A percentile compares a stretch with the other conserved stretches of the same genome.
phyloP scores from a whole-genome alignment of 768 basidiomycete species.

The Tulasnella sp. region DNA sequence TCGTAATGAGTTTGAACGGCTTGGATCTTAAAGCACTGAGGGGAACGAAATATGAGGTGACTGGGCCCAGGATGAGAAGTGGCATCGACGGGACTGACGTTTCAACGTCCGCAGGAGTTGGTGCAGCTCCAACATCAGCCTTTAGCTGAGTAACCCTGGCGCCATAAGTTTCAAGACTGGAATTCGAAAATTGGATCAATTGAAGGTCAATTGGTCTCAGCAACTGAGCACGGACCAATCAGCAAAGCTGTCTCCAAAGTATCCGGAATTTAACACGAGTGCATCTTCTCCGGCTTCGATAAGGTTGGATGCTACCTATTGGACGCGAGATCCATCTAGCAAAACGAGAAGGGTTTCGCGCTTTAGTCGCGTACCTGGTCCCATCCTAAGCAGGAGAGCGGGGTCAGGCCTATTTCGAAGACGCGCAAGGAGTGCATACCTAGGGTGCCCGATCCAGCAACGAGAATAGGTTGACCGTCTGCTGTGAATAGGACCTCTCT shows the following conservation, averaged over 20 bases:
- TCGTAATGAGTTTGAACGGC: constrained; percentile 85
- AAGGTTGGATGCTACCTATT: constrained; percentile 84
- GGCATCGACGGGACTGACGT: constrained; percentile 37
- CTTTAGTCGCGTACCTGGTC: constrained; percentile 64
- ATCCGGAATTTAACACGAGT: constrained; percentile 86
- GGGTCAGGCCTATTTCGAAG: neutral
- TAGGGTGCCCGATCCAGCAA: constrained; percentile 92
- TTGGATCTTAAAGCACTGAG: constrained; percentile 65
- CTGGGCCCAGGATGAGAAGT: neutral
- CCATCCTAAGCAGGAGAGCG: constrained; percentile 58
- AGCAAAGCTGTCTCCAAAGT: constrained; percentile 90
- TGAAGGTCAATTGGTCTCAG: neutral
- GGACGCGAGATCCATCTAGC: neutral
- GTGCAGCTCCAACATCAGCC: constrained; percentile 80
- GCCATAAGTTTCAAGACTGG: constrained; percentile 82
- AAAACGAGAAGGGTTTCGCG: neutral
- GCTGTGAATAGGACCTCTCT: constrained; percentile 80
- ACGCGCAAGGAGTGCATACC: constrained; percentile 42
- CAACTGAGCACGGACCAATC: constrained; percentile 65
- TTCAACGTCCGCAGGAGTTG: constrained; percentile 62
- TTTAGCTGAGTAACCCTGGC: constrained; percentile 83
- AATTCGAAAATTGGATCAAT: neutral
- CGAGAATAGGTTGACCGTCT: constrained; percentile 85
- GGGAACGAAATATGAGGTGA: neutral
- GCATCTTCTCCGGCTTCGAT: constrained; percentile 70